phyloP scores from a whole-genome alignment of 2,329 filamentous ascomycete genomes.

The Ascochyta koolunga region DNA sequence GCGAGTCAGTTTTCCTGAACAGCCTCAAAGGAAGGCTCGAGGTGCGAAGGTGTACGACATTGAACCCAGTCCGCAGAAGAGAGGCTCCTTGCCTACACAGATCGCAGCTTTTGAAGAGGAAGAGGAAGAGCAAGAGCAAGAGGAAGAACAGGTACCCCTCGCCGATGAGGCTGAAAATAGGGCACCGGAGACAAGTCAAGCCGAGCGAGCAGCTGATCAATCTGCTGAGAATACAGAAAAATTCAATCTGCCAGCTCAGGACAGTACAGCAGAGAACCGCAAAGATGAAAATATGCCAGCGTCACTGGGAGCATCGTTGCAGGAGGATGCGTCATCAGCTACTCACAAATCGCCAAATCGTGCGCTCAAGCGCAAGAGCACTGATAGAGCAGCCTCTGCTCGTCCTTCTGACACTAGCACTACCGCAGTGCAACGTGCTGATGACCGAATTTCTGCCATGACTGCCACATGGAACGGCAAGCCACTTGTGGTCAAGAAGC shows the following conservation, averaged over 20 bases:
- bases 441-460: background rate
- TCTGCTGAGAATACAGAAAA: background rate
- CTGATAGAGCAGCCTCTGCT: background rate
- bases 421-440: background rate
- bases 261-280: background rate
- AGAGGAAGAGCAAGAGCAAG: background rate
- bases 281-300: background rate
- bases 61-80: slow-evolving; percentile 5
- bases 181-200: slow-evolving; percentile 6
- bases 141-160: background rate
- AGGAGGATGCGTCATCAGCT: background rate
- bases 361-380: background rate
- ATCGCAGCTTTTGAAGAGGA: background rate
- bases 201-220: background rate
- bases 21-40: background rate
- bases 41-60: slow-evolving; percentile 3
- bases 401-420: background rate
- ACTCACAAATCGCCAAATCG: background rate
- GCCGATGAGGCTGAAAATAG: background rate
- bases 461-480: background rate
- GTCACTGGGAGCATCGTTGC: background rate
- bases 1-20: background rate
- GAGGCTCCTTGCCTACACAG: slow-evolving; percentile 1
- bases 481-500: background rate
- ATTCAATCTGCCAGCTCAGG: background rate